phyloP scores from a whole-genome alignment of 306 rosid species.

The Mimosa pudica region DNA sequence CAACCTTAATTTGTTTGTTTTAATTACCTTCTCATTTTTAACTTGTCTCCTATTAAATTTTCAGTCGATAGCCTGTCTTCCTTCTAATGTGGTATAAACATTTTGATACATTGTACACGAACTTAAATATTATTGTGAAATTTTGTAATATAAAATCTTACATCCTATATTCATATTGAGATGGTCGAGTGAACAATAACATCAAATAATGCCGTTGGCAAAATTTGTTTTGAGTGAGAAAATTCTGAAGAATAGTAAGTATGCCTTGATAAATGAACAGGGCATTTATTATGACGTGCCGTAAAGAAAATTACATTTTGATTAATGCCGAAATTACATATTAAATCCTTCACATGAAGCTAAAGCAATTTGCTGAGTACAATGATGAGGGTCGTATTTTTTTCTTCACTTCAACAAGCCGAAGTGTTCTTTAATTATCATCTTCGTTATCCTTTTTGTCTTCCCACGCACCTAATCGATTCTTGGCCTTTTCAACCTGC shows the following conservation, averaged over 20 bases:
- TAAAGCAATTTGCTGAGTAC: neutral
- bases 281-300: too few species aligned
- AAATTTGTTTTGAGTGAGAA: neutral
- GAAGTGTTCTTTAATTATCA: neutral
- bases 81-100: too few species aligned
- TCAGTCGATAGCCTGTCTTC: too few species aligned
- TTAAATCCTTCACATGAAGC: neutral
- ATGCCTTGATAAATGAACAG: neutral
- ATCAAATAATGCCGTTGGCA: neutral
- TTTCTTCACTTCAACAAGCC: neutral
- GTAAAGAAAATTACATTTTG: too few species aligned
- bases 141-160: neutral
- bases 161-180: neutral
- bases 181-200: neutral
- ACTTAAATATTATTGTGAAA: neutral
- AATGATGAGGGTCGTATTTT: neutral
- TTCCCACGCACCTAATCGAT: neutral
- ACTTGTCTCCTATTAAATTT: too few species aligned
- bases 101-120: neutral
- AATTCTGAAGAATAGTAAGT: neutral
- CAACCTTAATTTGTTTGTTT: too few species aligned
- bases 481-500: constrained; percentile 9
- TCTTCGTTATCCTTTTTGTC: neutral
- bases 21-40: too few species aligned
- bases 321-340: too few species aligned